Conservation (phyloP, 768 basidiomycete genomes). For the Termitomyces sp. region DNA sequence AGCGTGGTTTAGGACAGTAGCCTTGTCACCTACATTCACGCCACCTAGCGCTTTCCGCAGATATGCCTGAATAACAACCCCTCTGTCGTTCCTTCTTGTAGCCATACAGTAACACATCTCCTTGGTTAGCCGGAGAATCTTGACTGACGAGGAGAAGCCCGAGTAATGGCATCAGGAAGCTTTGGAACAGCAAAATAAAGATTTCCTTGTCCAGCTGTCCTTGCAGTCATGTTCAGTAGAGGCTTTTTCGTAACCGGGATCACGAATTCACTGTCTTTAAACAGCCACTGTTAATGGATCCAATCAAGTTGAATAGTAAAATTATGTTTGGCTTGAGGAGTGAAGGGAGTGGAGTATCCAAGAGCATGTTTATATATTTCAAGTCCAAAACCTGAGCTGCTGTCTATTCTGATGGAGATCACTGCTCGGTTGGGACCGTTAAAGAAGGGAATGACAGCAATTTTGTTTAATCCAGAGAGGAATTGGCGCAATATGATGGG, state of each 20-base stretch:
- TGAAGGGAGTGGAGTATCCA: slow-evolving; percentile 42
- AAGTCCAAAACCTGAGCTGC: slow-evolving; percentile 50
- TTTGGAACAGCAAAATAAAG: slow-evolving; percentile 59
- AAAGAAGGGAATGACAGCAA: slow-evolving; percentile 17
- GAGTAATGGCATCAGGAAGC: slow-evolving; percentile 20
- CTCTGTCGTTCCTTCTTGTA: slow-evolving; percentile 54
- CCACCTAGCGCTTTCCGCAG: slow-evolving; percentile 42
- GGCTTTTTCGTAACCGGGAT: slow-evolving; percentile 33
- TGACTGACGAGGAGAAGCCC: slow-evolving; percentile 53
- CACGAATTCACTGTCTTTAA: slow-evolving; percentile 28
- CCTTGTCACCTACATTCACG: slow-evolving; percentile 28
- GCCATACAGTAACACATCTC: slow-evolving; percentile 52
- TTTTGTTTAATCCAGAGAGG: slow-evolving; percentile 40
- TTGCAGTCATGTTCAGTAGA: slow-evolving; percentile 34
- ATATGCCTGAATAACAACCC: slow-evolving; percentile 54
- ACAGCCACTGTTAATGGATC: slow-evolving; percentile 43
- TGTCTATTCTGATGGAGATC: slow-evolving; percentile 50
- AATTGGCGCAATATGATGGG: slow-evolving; percentile 31
- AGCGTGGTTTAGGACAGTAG: not conserved
- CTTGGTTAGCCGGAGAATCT: slow-evolving; percentile 41
- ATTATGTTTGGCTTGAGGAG: slow-evolving; percentile 47
- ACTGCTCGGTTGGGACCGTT: slow-evolving; percentile 38
- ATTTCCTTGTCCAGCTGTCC: slow-evolving; percentile 43
- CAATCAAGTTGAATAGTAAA: slow-evolving; percentile 57
- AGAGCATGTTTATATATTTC: slow-evolving; percentile 29